Conservation (phyloP, 352 stramenopile species). For the Ochromonadaceae sp. region DNA sequence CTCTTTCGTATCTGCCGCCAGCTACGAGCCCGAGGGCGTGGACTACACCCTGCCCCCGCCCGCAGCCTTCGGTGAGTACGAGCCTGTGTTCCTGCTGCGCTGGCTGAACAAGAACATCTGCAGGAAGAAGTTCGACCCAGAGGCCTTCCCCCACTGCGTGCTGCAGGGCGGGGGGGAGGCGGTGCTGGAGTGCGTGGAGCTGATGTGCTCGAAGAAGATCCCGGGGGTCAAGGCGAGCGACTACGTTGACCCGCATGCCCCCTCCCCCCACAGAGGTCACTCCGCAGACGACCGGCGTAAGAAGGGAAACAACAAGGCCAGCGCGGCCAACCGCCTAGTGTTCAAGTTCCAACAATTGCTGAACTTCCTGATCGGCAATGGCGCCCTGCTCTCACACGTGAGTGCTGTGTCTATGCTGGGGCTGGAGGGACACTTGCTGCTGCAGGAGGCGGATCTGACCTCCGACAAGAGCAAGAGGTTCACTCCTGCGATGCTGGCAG, state of each 20-base stretch:
- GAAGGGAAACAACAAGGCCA: too few species aligned
- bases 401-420: slow-evolving; percentile 43
- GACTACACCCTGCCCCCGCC: not conserved
- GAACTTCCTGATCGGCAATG: slow-evolving; percentile 71
- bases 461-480: slow-evolving; percentile 3
- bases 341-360: slow-evolving; percentile 64
- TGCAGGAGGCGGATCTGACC: slow-evolving; percentile 50
- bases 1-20: not conserved
- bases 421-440: slow-evolving; percentile 52
- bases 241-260: too few species aligned
- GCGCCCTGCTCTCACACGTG: slow-evolving; percentile 69
- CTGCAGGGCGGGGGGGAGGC: slow-evolving; percentile 46
- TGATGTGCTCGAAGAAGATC: slow-evolving; percentile 64
- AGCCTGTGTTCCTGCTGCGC: slow-evolving; percentile 50
- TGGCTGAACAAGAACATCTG: slow-evolving; percentile 66
- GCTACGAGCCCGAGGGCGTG: not conserved
- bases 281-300: too few species aligned
- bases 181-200: slow-evolving; percentile 60
- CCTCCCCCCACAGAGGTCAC: too few species aligned
- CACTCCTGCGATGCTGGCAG: slow-evolving; percentile 14
- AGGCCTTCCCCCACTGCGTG: slow-evolving; percentile 29
- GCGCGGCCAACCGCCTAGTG: too few species aligned
- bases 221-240: slow-evolving; percentile 36
- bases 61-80: slow-evolving; percentile 23
- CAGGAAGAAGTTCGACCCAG: slow-evolving; percentile 20